Percentiles rank a stretch among this genome's conserved stretches.
phyloP scores from a whole-genome alignment of 495 filamentous ascomycete genomes.

The Aspergillus cavernicola region DNA sequence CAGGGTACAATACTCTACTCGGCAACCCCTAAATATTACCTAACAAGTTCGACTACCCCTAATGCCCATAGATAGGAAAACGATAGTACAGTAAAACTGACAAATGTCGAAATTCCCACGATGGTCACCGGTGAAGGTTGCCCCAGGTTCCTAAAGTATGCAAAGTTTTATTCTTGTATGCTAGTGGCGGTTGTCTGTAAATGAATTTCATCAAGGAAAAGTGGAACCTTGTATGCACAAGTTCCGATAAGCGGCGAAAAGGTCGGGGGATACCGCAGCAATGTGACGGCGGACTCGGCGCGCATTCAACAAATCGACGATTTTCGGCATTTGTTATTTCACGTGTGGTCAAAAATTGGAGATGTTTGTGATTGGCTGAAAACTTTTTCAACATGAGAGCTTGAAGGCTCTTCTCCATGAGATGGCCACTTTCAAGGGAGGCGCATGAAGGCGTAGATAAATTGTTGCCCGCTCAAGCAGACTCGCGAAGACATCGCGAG shows the following conservation, averaged over 20 bases:
- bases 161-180: background rate
- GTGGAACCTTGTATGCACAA: slow-evolving; percentile 19
- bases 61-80: too few relatives aligned
- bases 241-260: slow-evolving; percentile 34
- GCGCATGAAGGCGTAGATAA: background rate
- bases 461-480: background rate
- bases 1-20: too few relatives aligned
- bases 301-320: slow-evolving; percentile 19
- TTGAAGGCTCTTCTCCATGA: slow-evolving; percentile 5
- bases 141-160: too few relatives aligned
- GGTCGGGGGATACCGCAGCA: slow-evolving; percentile 22
- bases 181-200: slow-evolving; percentile 24
- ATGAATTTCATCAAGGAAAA: slow-evolving; percentile 20
- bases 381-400: slow-evolving; percentile 10
- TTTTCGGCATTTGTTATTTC: slow-evolving; percentile 33
- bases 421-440: background rate
- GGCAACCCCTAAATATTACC: too few relatives aligned
- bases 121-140: slow-evolving; percentile 4
- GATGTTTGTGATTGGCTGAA: slow-evolving; percentile 21
- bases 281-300: slow-evolving; percentile 26
- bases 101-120: too few relatives aligned
- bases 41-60: too few relatives aligned
- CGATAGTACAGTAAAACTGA: too few relatives aligned
- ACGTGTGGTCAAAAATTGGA: slow-evolving; percentile 15
- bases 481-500: too few relatives aligned